Conservation (phyloP, 208 protist species). For the Leishmania tarentolae region DNA sequence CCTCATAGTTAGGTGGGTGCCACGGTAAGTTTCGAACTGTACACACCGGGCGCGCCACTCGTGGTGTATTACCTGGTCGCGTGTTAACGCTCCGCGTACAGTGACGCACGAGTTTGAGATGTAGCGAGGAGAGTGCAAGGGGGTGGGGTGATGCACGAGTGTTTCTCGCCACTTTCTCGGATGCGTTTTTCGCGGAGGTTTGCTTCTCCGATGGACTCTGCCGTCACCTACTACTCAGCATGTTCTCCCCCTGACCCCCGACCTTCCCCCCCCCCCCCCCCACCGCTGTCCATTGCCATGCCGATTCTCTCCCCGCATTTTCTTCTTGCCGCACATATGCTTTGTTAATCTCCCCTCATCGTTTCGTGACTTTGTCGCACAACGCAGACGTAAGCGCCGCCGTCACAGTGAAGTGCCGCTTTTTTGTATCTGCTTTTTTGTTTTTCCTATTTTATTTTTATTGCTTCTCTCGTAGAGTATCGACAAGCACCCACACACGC, state of each 20-base stretch:
- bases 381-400: neutral
- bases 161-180: neutral
- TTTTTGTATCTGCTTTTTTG: neutral
- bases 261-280: too few species aligned
- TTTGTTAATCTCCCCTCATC: neutral
- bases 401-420: neutral
- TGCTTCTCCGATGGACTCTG: neutral
- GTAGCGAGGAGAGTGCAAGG: too few species aligned
- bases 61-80: too few species aligned
- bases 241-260: neutral
- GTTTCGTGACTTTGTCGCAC: neutral
- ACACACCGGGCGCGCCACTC: too few species aligned
- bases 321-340: neutral
- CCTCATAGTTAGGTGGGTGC: too few species aligned
- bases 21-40: too few species aligned
- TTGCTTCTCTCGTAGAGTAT: neutral
- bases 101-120: too few species aligned
- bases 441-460: slow-evolving; percentile 21
- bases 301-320: neutral
- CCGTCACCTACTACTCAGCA: too few species aligned
- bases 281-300: neutral
- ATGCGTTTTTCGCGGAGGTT: neutral
- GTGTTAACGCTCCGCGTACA: too few species aligned
- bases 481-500: neutral
- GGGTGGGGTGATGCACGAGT: too few species aligned